Evolutionary conservation across 805 yeast species (phyloP).

Genomic region (Myxozyma melibiosi): DNA sequence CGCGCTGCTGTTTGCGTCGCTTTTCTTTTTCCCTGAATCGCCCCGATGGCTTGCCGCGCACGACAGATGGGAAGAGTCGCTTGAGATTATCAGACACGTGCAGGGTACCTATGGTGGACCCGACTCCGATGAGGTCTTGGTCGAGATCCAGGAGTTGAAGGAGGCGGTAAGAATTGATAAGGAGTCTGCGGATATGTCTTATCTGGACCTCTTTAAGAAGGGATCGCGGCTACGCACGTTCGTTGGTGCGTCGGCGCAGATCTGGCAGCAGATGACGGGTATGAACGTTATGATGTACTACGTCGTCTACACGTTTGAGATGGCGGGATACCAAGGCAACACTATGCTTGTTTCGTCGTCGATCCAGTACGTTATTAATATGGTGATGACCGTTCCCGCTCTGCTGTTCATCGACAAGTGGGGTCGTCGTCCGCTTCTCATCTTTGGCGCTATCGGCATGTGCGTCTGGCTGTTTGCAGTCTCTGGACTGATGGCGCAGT

Average conservation of each 20-base stretch:
- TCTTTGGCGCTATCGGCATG: slow-evolving; percentile 32
- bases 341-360: slow-evolving; percentile 58
- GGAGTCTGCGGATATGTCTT: slow-evolving; percentile 48
- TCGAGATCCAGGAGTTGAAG: slow-evolving; percentile 61
- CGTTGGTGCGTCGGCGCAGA: slow-evolving; percentile 56
- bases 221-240: slow-evolving; percentile 54
- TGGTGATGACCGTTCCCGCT: slow-evolving; percentile 63
- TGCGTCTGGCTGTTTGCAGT: slow-evolving; percentile 27
- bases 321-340: slow-evolving; percentile 39
- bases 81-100: slow-evolving; percentile 40
- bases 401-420: slow-evolving; percentile 59
- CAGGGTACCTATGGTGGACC: slow-evolving; percentile 34
- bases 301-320: slow-evolving; percentile 61
- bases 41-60: slow-evolving; percentile 52
- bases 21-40: slow-evolving; percentile 46
- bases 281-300: slow-evolving; percentile 72
- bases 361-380: slow-evolving; percentile 59
- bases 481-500: slow-evolving; percentile 31
- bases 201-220: slow-evolving; percentile 53
- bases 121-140: slow-evolving; percentile 44
- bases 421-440: slow-evolving; percentile 59
- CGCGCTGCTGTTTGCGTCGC: slow-evolving; percentile 49
- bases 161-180: slow-evolving; percentile 60
- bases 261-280: slow-evolving; percentile 62
- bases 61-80: slow-evolving; percentile 54